Evolutionary conservation across 164 flowering plant genomes (phyloP), one percentile per base, ranked within the genome.

Genomic region (Stephania japonica): DNA sequence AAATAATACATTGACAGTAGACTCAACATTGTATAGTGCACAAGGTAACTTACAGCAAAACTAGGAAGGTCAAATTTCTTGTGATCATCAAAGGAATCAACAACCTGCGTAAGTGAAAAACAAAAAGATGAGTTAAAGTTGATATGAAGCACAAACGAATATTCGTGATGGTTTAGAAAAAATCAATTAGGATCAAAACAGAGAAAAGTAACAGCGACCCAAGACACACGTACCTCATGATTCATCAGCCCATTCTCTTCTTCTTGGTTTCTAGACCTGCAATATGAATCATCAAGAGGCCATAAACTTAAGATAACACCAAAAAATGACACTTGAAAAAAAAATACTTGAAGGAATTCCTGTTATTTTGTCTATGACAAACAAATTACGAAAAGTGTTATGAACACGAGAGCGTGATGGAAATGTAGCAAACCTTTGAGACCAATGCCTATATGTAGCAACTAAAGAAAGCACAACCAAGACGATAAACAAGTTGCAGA

Each of bases 11-110:
- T 24, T 56, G 62, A 18, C 18, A 56, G 5, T 23, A 73, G 6
- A 50, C 47, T 27, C 27, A 26, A 7, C 21, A 69, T 0, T 42
- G 47, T 26, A 41, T 26, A 49, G 71, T 26, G 59, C 32, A 50
- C 43, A 25, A n/a, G 71, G 67, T 14, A 78, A 85, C 95, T 86
- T 88, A 92, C 97, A 67, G 97, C 97, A 85, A 78, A 89, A 70
- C 86, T 84, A 65, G 97, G 97, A 78, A 89, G 87, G 67, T 89
- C 97, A 62, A 76, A 78, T 72, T 84, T 90, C 81, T 81, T 87
- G 49, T 75, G 49, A 73, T 84, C 89, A 38, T 2, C 67, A 70
- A 78, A 74, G 7, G 71, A 66, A 32, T 78, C 81, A 47, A 44
- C 70, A 8, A 80, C 86, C 97, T 92, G 79, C n/a, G n/a, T n/a